Evolutionary conservation across 768 basidiomycete species (phyloP), one percentile per base, ranked within the genome.

Genomic region (Mycena maculata): DNA sequence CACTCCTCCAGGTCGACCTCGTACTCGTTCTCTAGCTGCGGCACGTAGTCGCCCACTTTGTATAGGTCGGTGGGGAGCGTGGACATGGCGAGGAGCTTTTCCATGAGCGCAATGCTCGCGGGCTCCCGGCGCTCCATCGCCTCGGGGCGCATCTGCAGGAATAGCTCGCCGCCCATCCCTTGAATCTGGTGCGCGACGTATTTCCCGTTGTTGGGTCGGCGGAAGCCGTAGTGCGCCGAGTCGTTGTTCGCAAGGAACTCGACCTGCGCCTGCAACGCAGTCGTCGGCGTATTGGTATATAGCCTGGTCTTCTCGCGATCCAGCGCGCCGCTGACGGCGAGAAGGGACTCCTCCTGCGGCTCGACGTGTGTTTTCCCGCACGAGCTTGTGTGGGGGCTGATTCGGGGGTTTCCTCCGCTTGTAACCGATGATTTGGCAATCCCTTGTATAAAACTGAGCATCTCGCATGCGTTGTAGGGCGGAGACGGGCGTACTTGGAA

Each of bases 1-100:
- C 60, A 60, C 18, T 38, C 60, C n/a, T 52, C 60, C 33, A 60
- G 33, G 41, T 60, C 59, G 18, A 60, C 59, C 33, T 60, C 59
- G 25, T 60, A 60, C 59, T 60, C 59, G 9, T 27, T 7, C 60
- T 50, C 60, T 31, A 60, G 36, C 49, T 52, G 60, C 6, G 45
- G 38, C 2, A 60, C 60, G 15, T 60, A 60, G 27, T 60, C 38
- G 18, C 60, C 47, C 1, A 7, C 25, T 4, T n/a, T 39, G 48
- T 60, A 52, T 7, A 39, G 8, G 15, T 52, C 49, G 4, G 48
- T 22, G 8, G 36, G 48, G 15, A n/a, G 20, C 12, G 28, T 49
- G 16, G 60, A 60, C 27, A 42, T 39, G 5, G 48, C 38, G 11
- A 60, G 44, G 25, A 60, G 60, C 48, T 52, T 60, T 27, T 60